Percentiles rank a stretch among this genome's conserved stretches.
phyloP scores from a whole-genome alignment of 2,329 filamentous ascomycete species.

The Cordyceps farinosa region DNA sequence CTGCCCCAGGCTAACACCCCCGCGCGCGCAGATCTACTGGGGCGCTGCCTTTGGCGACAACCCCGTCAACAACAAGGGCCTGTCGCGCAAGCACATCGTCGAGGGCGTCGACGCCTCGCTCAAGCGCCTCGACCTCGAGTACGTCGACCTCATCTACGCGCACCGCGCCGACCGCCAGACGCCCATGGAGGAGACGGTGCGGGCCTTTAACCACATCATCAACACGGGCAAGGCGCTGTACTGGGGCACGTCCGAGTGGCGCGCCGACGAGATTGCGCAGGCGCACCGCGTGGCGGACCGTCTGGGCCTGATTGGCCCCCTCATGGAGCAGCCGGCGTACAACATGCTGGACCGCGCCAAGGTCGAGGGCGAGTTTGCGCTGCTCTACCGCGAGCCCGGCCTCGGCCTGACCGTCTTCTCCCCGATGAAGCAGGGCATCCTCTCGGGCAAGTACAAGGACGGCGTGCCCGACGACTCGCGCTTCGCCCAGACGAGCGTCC shows the following conservation, averaged over 20 bases:
- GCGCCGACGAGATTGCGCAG: slow-evolving; percentile 60
- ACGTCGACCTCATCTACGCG: slow-evolving; percentile 67
- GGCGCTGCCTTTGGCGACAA: slow-evolving; percentile 57
- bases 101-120: slow-evolving; percentile 61
- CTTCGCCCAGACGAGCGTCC: slow-evolving; percentile 51
- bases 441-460: slow-evolving; percentile 66
- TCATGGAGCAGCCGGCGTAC: slow-evolving; percentile 66
- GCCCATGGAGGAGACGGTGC: slow-evolving; percentile 67
- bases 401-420: slow-evolving; percentile 62
- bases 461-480: slow-evolving; percentile 59
- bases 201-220: slow-evolving; percentile 68
- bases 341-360: slow-evolving; percentile 59
- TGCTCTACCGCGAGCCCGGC: slow-evolving; percentile 57
- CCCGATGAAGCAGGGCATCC: slow-evolving; percentile 54
- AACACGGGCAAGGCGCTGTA: slow-evolving; percentile 65
- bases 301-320: slow-evolving; percentile 57
- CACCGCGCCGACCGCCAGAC: slow-evolving; percentile 65
- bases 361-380: slow-evolving; percentile 61
- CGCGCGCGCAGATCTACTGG: slow-evolving; percentile 55
- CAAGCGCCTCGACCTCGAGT: slow-evolving; percentile 53
- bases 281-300: slow-evolving; percentile 60
- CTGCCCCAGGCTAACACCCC: neutral
- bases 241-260: slow-evolving; percentile 69
- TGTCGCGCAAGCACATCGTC: slow-evolving; percentile 66
- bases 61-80: slow-evolving; percentile 62